Evolutionary conservation across 129 eudicot genomes (phyloP).

Genomic region (carrot (Daucus carota)): DNA sequence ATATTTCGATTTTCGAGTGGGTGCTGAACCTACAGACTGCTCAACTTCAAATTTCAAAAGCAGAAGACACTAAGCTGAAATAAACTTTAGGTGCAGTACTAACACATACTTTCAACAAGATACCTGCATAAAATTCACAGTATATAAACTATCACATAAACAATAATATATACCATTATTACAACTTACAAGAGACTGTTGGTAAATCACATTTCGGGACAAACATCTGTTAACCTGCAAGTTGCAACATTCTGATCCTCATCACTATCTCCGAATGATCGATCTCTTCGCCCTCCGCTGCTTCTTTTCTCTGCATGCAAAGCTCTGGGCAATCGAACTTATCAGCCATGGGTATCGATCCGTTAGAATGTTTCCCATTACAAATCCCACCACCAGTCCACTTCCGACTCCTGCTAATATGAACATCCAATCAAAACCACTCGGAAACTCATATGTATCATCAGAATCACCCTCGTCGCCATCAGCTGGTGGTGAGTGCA

Average conservation of each 20-base stretch:
- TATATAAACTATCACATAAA: neutral
- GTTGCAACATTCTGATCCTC: neutral
- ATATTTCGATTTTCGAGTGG: too few relatives aligned
- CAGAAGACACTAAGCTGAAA: too few relatives aligned
- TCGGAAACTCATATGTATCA: neutral
- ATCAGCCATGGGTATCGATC: neutral
- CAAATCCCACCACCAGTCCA: neutral
- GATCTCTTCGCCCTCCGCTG: neutral
- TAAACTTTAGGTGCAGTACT: too few relatives aligned
- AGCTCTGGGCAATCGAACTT: neutral
- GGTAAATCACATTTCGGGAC: neutral
- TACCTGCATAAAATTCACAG: too few relatives aligned
- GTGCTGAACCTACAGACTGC: too few relatives aligned
- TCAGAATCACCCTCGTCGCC: neutral
- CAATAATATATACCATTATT: neutral
- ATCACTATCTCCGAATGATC: neutral
- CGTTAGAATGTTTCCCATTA: slow-evolving; percentile 9
- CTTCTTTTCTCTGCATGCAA: neutral
- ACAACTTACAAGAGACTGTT: neutral
- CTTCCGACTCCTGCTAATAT: neutral
- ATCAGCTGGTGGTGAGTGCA: neutral
- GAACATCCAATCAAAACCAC: neutral
- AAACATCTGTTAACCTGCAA: neutral
- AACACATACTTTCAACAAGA: too few relatives aligned
- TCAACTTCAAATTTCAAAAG: too few relatives aligned